Percentiles rank a stretch among this genome's conserved stretches.
These are phyloP conservation scores for Fragaria nilgerrensis DNA, from an alignment of 306 rosid species.

Conservation along the genomic window DNA sequence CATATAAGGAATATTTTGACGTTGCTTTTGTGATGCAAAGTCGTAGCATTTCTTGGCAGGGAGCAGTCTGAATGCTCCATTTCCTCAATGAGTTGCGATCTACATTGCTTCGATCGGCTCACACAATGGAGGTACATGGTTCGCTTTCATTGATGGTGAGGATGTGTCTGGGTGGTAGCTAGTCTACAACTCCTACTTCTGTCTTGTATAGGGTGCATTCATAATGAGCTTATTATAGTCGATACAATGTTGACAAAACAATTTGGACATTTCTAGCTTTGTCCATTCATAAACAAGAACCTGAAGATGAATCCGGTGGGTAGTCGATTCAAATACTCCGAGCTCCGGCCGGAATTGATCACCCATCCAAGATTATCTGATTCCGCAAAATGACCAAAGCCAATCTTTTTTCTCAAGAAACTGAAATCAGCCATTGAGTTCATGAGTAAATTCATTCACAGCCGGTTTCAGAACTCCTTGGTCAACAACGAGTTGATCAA, in stretches of 20 bases:
- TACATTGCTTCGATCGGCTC: neutral
- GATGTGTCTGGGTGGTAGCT: no score
- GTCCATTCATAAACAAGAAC: neutral
- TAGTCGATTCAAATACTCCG: neutral
- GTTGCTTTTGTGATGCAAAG: neutral
- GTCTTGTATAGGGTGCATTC: no score
- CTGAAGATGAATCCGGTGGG: neutral
- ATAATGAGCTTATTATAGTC: neutral
- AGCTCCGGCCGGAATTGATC: neutral
- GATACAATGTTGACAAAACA: neutral
- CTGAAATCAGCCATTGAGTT: neutral
- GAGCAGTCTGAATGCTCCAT: no score
- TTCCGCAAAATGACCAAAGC: neutral
- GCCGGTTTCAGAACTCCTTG: neutral
- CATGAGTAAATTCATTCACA: neutral
- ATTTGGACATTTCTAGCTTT: neutral
- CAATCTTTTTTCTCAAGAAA: neutral
- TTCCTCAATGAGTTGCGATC: neutral
- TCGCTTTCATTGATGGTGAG: neutral
- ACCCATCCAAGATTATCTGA: neutral
- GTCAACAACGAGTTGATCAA: neutral
- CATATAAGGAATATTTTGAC: neutral
- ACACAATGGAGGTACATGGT: neutral
- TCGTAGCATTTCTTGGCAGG: neutral
- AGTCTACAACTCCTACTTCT: no score